Percentiles rank a stretch among this genome's conserved stretches.
Evolutionary conservation across 495 filamentous ascomycete genomes (phyloP).

Genomic region (Jackrogersella multiformis): DNA sequence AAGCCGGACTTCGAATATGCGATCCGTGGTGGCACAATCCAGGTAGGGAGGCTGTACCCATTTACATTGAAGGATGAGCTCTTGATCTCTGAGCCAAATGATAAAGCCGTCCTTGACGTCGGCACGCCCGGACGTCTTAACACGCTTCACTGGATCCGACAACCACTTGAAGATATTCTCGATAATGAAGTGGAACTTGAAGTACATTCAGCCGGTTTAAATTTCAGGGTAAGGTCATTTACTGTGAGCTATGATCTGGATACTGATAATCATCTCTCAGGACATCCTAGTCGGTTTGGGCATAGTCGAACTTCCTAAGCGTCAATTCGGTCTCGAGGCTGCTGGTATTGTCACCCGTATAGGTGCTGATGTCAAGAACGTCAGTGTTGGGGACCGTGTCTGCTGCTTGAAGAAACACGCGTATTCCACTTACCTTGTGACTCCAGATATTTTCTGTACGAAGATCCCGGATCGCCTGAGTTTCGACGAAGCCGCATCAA

Average conservation of each 20-base stretch:
- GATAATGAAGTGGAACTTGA: conserved; percentile 49
- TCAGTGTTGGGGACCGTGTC: conserved; percentile 55
- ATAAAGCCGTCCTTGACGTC: conserved; percentile 24
- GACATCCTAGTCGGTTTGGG: conserved; percentile 52
- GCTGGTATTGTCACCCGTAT: conserved; percentile 54
- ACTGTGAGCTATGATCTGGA: background rate
- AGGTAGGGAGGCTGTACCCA: conserved; percentile 47
- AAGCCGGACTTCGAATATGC: conserved; percentile 51
- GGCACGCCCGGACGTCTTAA: conserved; percentile 28
- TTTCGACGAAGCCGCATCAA: conserved; percentile 56
- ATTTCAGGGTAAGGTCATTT: conserved; percentile 50
- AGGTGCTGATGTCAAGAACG: conserved; percentile 47
- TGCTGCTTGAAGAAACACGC: conserved; percentile 42
- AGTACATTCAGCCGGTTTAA: conserved; percentile 53
- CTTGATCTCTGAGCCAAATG: conserved; percentile 1
- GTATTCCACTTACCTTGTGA: conserved; percentile 41
- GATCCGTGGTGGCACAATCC: conserved; percentile 39
- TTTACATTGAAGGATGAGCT: conserved; percentile 36
- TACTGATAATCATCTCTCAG: conserved; percentile 41
- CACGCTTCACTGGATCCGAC: conserved; percentile 25
- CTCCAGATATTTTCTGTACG: conserved; percentile 34
- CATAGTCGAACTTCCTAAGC: conserved; percentile 32
- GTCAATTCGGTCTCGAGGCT: conserved; percentile 47
- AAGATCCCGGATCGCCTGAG: conserved; percentile 53
- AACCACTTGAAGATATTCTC: conserved; percentile 19